Conservation (phyloP, 2,329 filamentous ascomycete genomes). For the Fusarium sp. region DNA sequence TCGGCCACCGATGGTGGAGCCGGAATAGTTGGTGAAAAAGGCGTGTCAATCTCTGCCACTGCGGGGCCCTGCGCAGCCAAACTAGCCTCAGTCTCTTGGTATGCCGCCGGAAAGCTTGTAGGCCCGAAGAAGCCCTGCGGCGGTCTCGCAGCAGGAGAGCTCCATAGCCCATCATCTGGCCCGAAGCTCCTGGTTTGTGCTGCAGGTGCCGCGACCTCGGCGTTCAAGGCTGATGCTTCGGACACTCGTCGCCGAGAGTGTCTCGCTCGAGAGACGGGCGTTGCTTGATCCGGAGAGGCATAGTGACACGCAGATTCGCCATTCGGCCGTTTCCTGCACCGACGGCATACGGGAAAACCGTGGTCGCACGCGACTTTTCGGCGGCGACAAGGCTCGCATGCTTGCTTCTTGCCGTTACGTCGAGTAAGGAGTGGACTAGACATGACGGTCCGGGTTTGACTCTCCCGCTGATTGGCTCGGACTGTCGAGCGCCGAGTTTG, state of each 20-base stretch:
- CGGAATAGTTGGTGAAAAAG: background rate
- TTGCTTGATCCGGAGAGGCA: background rate
- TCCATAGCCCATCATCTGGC: background rate
- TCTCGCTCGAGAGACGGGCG: rapidly evolving
- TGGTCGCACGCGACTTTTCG: background rate
- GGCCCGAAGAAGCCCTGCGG: background rate
- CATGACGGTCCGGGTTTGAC: background rate
- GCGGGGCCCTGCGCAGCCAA: background rate
- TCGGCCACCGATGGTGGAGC: background rate
- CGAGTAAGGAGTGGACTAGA: background rate
- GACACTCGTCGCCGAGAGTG: background rate
- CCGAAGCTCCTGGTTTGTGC: background rate
- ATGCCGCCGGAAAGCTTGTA: background rate
- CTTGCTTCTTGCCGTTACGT: background rate
- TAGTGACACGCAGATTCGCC: background rate
- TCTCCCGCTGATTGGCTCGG: rapidly evolving
- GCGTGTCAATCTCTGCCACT: rapidly evolving
- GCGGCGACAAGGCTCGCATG: background rate
- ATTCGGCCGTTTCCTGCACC: background rate
- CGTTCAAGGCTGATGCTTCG: background rate
- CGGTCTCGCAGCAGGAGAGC: background rate
- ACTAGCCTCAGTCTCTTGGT: background rate
- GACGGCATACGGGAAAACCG: background rate
- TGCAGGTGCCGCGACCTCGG: background rate
- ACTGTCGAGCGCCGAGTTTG: background rate